phyloP scores from a whole-genome alignment of 257 asterid genomes.

The Fraxinus excelsior region DNA sequence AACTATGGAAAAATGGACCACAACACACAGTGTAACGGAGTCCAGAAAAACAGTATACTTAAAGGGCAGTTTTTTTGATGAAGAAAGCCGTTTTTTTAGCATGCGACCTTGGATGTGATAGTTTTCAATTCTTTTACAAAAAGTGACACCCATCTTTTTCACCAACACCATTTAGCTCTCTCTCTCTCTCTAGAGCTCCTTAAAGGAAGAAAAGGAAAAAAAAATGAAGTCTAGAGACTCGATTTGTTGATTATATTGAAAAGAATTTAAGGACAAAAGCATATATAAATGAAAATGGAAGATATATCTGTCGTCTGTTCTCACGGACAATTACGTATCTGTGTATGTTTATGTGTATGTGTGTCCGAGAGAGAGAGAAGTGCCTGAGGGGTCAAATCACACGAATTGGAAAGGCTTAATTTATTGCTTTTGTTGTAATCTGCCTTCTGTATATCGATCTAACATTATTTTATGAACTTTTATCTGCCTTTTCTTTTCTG shows the following conservation, averaged over 20 bases:
- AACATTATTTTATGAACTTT: background rate
- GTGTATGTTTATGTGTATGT: conserved; percentile 53
- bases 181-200: background rate
- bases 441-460: background rate
- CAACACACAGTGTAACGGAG: conserved; percentile 15
- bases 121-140: conserved; percentile 59
- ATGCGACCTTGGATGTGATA: conserved; percentile 59
- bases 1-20: conserved; percentile 22
- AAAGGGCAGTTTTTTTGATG: conserved; percentile 14
- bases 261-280: conserved; percentile 43
- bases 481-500: too few relatives aligned
- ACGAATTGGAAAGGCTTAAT: conserved; percentile 9
- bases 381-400: conserved; percentile 71
- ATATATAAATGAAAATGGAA: conserved; percentile 46
- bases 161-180: conserved; percentile 28
- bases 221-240: background rate
- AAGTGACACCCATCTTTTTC: conserved; percentile 73
- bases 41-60: conserved; percentile 27
- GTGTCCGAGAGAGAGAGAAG: conserved; percentile 32
- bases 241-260: conserved; percentile 10
- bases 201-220: background rate
- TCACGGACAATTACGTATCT: conserved; percentile 67
- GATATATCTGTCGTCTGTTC: conserved; percentile 45
- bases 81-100: conserved; percentile 13
- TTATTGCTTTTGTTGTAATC: conserved; percentile 23